Conservation (phyloP, 1,284 basidiomycete genomes). For the Moniliophthora roreri region DNA sequence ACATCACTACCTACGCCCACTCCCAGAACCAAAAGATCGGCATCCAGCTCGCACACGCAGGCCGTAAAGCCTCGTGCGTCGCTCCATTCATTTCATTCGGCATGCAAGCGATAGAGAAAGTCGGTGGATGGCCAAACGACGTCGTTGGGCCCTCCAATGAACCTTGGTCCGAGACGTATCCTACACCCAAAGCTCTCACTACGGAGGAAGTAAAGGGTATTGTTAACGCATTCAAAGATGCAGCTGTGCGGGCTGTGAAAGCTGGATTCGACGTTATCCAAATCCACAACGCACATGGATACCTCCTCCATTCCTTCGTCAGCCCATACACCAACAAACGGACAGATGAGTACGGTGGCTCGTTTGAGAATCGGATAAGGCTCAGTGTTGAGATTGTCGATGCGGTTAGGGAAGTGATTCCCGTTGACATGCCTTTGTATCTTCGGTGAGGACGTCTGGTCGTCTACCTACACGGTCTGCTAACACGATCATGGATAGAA, state of each 20-base stretch:
- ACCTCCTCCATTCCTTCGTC: slow-evolving; percentile 53
- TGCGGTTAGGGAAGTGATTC: slow-evolving; percentile 53
- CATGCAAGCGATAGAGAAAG: slow-evolving; percentile 40
- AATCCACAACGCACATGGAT: slow-evolving; percentile 66
- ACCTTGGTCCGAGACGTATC: slow-evolving; percentile 47
- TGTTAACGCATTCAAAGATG: slow-evolving; percentile 58
- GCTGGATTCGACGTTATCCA: slow-evolving; percentile 71
- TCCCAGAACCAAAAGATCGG: slow-evolving; percentile 70
- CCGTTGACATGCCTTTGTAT: slow-evolving; percentile 63
- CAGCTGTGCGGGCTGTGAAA: slow-evolving; percentile 53
- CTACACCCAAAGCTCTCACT: slow-evolving; percentile 53
- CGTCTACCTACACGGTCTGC: neutral
- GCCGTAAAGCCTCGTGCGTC: slow-evolving; percentile 66
- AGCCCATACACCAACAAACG: slow-evolving; percentile 69
- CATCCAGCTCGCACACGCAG: slow-evolving; percentile 82
- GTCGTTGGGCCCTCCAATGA: slow-evolving; percentile 58
- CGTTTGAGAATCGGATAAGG: slow-evolving; percentile 68
- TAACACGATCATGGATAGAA: slow-evolving; percentile 26
- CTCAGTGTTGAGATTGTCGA: slow-evolving; percentile 60
- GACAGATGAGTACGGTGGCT: slow-evolving; percentile 74
- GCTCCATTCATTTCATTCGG: slow-evolving; percentile 57
- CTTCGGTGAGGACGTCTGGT: slow-evolving; percentile 45
- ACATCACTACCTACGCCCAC: slow-evolving; percentile 78
- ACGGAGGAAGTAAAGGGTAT: slow-evolving; percentile 55
- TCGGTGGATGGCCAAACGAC: slow-evolving; percentile 73